Percentiles rank a stretch among this genome's conserved stretches.
Conservation (phyloP, 306 rosid species). For the Betula pendula region DNA sequence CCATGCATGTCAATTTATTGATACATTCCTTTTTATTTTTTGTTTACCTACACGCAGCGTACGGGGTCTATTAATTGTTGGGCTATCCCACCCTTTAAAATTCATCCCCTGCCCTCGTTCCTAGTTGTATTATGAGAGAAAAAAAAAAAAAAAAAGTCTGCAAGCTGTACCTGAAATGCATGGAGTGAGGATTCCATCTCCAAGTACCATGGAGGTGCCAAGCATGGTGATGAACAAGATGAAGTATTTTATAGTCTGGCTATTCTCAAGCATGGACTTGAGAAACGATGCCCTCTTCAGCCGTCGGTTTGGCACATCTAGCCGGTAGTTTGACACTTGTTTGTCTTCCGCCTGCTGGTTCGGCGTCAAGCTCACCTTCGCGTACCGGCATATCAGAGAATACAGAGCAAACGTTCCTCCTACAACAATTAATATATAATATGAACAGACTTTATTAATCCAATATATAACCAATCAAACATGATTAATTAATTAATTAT, state of each 20-base stretch:
- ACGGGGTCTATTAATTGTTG: too few relatives aligned
- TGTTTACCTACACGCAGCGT: too few relatives aligned
- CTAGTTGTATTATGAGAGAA: too few relatives aligned
- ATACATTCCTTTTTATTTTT: too few relatives aligned
- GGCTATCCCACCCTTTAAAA: too few relatives aligned
- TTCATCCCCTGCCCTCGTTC: too few relatives aligned
- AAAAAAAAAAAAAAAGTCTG: too few relatives aligned
- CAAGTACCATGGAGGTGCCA: slow-evolving; percentile 49
- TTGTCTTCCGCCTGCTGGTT: slow-evolving; percentile 32
- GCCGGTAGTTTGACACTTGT: slow-evolving; percentile 32
- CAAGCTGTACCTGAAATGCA: slow-evolving; percentile 39
- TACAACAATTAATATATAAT: too few relatives aligned
- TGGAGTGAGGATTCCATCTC: slow-evolving; percentile 47
- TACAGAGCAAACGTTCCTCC: slow-evolving; percentile 41
- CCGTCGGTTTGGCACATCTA: slow-evolving; percentile 13
- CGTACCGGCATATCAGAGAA: slow-evolving; percentile 31
- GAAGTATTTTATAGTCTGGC: slow-evolving; percentile 14
- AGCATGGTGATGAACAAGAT: slow-evolving; percentile 33
- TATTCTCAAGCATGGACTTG: slow-evolving; percentile 26
- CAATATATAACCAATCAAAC: too few relatives aligned
- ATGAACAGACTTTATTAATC: too few relatives aligned
- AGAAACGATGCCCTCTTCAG: slow-evolving; percentile 20
- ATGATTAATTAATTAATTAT: too few relatives aligned
- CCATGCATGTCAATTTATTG: too few relatives aligned
- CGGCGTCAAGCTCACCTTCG: slow-evolving; percentile 30